Evolutionary conservation across 768 basidiomycete genomes (phyloP), one percentile per base, ranked within the genome.

Genomic region (Lyophyllum semitale): DNA sequence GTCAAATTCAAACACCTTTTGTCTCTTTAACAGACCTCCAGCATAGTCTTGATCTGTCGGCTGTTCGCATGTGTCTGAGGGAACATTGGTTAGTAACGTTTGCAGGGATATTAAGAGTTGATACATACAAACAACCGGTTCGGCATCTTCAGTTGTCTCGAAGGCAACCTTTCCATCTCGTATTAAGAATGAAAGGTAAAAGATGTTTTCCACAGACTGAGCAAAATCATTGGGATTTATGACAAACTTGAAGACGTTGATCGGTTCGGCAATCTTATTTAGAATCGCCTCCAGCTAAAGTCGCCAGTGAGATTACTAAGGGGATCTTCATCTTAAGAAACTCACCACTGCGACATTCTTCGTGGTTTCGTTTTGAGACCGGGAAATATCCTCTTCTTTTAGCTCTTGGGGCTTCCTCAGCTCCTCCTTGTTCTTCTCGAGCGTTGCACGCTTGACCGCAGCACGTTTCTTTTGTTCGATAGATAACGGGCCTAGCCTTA

Each of bases 121-220:
- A 43, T 23, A 71, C 87, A 59, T 66, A 93, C 93, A 88, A 44
- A 95, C 84, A 18, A 86, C 67, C 7, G 92, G 88, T 62, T 91
- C 86, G 0, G 87, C 89, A 0, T 88, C 77, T 8, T 83, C 76
- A 29, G 80, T 75, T 6, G 82, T 79, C 59, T 93, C 88, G 26
- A 92, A 76, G 11, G 88, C 87, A 55, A 87, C 91, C 64, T 84
- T 82, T 2, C 89, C 93, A 59, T 95, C 91, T 27, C 90, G 82
- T 43, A 97, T 90, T 58, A 97, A 79, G 73, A 99, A 98, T 0
- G 93, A 93, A 2, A 96, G 79, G 65, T 97, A 95, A 69, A 99
- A 98, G 22, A 96, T 77, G 68, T 99, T 99, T 73, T 99, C 97
- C 13, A 98, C 93, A 0, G 91, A 93, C 67, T 99, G 96, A 0